Evolutionary conservation across 148 eudicot species (phyloP), one percentile per base, ranked within the genome.

Genomic region (Rhododendron griersonianum): DNA sequence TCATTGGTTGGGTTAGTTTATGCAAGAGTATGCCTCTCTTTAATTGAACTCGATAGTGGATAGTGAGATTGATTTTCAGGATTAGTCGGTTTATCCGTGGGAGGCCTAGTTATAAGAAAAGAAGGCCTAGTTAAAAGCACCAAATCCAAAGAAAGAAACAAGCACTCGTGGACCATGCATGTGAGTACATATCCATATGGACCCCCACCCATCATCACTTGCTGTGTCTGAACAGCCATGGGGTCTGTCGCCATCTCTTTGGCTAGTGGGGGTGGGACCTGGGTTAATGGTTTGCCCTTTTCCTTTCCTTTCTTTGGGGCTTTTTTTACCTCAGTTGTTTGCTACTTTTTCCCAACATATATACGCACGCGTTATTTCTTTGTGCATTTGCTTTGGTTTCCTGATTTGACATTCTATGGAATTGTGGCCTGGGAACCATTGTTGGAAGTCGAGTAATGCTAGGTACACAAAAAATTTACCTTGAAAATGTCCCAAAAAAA

Each of bases 141-240:
- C 83, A 65, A 48, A 87, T 74, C 75, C 7, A 50, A 69, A n/a
- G 15, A 78, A 7, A 76, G 67, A 83, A 87, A 87, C 87, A 45
- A 83, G 89, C 2, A 78, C 86, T 84, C 86, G 87, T 82, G 89
- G 78, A 86, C 87, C 81, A 86, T 85, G 85, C 39, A 86, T 91
- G 89, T 84, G 75, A 88, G 21, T 86, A 87, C 87, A 87, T 47
- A 7, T 84, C 78, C 30, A 48, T 21, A 5, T 86, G 91, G 91
- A 67, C 87, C 91, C 88, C 79, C 59, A 35, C 84, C 59, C 76
- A 33, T 71, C 19, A 75, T 74, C 28, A 53, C 86, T 80, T 59
- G 19, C 79, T 33, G 81, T 16, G 44, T 28, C 79, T 50, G 50
- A 81, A 84, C 80, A 85, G 84, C 89, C 87, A 83, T 86, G 45